Conservation (phyloP, 2,329 filamentous ascomycete genomes). For the Magnaporthiopsis poae region DNA sequence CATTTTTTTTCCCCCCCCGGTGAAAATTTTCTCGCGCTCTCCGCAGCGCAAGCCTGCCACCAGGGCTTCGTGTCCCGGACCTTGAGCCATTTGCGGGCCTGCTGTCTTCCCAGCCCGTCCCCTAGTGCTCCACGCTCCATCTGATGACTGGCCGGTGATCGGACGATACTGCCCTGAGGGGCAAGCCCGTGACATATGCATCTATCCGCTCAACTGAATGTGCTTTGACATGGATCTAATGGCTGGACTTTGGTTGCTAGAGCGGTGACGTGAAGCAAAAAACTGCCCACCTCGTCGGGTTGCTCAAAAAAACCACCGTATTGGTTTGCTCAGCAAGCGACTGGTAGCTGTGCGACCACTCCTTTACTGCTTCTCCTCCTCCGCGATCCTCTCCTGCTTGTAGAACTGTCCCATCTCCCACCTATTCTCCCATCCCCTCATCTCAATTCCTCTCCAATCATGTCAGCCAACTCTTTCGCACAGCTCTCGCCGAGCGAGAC, state of each 20-base stretch:
- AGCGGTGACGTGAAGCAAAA: background rate
- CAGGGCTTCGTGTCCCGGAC: background rate
- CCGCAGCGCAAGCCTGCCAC: background rate
- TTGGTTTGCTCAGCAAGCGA: background rate
- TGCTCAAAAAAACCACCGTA: background rate
- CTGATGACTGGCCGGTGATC: no score
- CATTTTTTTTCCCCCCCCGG: background rate
- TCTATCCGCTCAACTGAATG: background rate
- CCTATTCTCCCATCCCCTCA: background rate
- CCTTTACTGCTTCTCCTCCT: background rate
- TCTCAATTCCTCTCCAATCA: background rate
- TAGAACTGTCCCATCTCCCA: background rate
- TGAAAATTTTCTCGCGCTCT: background rate
- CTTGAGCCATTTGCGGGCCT: background rate
- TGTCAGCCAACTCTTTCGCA: conserved; percentile 4
- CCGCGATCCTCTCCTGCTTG: background rate
- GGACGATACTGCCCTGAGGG: background rate
- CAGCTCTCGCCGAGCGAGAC: conserved; percentile 11
- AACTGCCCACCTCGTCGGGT: background rate
- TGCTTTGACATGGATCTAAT: background rate
- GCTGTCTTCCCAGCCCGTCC: background rate
- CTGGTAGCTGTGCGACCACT: no score
- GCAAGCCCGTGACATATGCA: background rate
- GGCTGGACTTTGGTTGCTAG: background rate
- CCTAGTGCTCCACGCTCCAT: background rate